A percentile compares a stretch with the other conserved stretches of the same genome.
Evolutionary conservation across 2,329 filamentous ascomycete genomes (phyloP).

Genomic region (Lasiodiplodia citricola): DNA sequence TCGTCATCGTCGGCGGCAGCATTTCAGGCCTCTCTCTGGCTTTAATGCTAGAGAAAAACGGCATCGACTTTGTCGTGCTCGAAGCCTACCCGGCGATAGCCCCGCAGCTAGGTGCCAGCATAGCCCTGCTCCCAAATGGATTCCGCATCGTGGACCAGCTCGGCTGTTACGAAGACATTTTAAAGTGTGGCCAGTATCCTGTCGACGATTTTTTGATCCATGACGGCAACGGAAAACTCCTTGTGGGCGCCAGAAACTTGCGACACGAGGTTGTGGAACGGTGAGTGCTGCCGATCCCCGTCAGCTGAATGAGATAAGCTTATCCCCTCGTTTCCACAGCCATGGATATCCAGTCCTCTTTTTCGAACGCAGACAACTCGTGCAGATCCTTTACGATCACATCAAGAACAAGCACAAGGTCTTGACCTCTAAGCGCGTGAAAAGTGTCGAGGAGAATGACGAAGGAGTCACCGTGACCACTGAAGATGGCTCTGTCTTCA

Average conservation of each 20-base stretch:
- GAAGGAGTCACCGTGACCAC: not conserved
- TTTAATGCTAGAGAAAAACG: not conserved
- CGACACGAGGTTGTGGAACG: not conserved
- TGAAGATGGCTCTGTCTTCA: constrained; percentile 16
- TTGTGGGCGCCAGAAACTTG: not conserved
- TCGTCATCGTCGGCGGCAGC: constrained; percentile 25
- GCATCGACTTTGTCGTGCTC: constrained; percentile 28
- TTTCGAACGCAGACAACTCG: constrained; percentile 34
- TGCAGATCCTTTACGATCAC: constrained; percentile 34
- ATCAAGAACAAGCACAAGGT: constrained; percentile 33
- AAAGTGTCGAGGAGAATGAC: not conserved
- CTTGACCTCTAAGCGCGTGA: constrained; percentile 28
- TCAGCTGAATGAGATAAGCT: not conserved
- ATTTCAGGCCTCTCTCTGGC: constrained; percentile 17
- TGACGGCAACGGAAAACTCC: not conserved
- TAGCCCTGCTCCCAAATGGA: constrained; percentile 31
- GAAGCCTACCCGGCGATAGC: constrained; percentile 31
- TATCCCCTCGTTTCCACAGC: not conserved
- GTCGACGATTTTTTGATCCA: not conserved
- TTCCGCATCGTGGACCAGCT: constrained; percentile 36
- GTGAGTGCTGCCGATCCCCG: not conserved
- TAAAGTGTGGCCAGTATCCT: not conserved
- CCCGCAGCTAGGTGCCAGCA: constrained; percentile 32
- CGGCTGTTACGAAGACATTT: constrained; percentile 26
- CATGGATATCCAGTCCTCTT: constrained; percentile 28